Conservation (phyloP, 2,329 filamentous ascomycete genomes). For the Allantophomopsis lycopodina region DNA sequence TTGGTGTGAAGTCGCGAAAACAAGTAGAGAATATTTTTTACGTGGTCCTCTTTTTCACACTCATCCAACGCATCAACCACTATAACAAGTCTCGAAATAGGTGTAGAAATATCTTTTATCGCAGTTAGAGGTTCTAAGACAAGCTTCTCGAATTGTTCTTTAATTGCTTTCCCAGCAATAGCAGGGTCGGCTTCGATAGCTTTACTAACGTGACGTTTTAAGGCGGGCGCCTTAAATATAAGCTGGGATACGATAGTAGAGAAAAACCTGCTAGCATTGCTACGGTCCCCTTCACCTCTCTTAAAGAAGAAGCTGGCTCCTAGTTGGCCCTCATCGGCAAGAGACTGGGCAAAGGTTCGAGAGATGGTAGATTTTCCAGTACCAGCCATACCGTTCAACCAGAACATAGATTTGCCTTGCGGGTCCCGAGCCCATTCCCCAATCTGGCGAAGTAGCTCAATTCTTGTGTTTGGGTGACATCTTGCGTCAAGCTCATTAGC, state of each 20-base stretch:
- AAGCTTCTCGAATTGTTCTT: conserved; percentile 16
- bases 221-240: conserved; percentile 6
- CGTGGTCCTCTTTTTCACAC: conserved; percentile 18
- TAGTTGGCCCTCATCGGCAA: conserved; percentile 8
- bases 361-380: conserved; percentile 18
- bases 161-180: conserved; percentile 8
- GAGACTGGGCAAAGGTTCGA: conserved; percentile 17
- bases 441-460: conserved; percentile 10
- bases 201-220: conserved; percentile 7
- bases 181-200: conserved; percentile 6
- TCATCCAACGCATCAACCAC: conserved; percentile 23
- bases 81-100: conserved; percentile 7
- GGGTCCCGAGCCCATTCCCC: conserved; percentile 3
- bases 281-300: conserved; percentile 15
- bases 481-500: conserved; percentile 18
- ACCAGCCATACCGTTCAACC: conserved; percentile 11
- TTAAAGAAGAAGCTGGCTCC: conserved; percentile 22
- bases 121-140: conserved; percentile 12
- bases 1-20: conserved; percentile 8
- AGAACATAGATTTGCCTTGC: conserved; percentile 8
- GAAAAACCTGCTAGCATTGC: conserved; percentile 16
- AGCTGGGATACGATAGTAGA: conserved; percentile 16
- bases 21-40: conserved; percentile 16
- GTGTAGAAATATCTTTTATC: conserved; percentile 1
- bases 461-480: conserved; percentile 15